Conservation (phyloP, 139 green algal genomes). For the Chlamydomonas sp. region DNA sequence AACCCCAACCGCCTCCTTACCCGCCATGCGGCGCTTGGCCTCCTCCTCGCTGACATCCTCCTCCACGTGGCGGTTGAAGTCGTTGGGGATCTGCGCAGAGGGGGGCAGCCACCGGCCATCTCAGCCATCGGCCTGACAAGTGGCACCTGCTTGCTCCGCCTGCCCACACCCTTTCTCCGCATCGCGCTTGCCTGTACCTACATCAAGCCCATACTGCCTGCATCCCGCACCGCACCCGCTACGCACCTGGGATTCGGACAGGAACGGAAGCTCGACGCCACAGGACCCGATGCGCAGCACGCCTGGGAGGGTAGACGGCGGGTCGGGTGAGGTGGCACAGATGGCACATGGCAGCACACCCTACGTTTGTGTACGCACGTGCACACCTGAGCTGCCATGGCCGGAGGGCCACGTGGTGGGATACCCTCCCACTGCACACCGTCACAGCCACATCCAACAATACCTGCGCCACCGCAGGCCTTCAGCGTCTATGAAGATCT, state of each 20-base stretch:
- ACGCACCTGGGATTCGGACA: slow-evolving; percentile 68
- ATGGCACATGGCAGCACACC: background rate
- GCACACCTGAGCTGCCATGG: too few species aligned
- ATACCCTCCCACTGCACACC: too few species aligned
- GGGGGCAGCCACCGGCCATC: too few species aligned
- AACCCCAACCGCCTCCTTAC: background rate
- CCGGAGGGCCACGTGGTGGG: too few species aligned
- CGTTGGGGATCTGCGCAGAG: slow-evolving; percentile 39
- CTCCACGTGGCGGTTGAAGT: slow-evolving; percentile 51
- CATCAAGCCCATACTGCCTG: background rate
- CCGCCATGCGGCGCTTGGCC: slow-evolving; percentile 24
- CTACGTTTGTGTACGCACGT: too few species aligned
- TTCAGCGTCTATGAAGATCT: too few species aligned
- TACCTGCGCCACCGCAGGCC: too few species aligned
- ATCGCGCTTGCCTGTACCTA: too few species aligned
- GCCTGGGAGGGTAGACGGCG: slow-evolving; percentile 20
- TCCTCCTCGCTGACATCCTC: slow-evolving; percentile 50
- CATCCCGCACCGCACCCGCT: background rate
- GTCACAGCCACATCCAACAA: too few species aligned
- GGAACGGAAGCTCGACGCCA: slow-evolving; percentile 79
- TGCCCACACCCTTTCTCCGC: too few species aligned
- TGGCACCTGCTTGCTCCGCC: too few species aligned
- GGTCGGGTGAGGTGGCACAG: background rate
- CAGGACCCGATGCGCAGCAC: slow-evolving; percentile 66
- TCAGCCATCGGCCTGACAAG: too few species aligned